Evolutionary conservation across 148 eudicot species (phyloP), one percentile per base, ranked within the genome.

Genomic region (Fagopyrum esculentum): DNA sequence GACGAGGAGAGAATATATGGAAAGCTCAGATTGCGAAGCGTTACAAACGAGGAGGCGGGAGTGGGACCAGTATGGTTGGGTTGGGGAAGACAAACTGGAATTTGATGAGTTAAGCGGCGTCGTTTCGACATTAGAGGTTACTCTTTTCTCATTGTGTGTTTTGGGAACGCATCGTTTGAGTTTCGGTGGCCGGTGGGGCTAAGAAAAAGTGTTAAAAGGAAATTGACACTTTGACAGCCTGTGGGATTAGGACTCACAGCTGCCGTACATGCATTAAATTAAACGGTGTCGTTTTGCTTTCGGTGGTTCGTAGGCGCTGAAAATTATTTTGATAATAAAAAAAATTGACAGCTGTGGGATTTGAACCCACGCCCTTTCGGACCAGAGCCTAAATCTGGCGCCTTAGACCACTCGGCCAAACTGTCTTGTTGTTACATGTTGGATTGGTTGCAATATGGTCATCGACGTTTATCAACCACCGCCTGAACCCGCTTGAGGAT

Each of bases 301-400:
- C 3, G 0, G 11, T 55, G 19, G 63, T 35, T 35, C 40, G 40
- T 35, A 35, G 2, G 40, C 40, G 40, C 3, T 35, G 40, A 35
- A 35, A 22, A 22, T 22, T 22, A 22, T 22, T 22, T 22, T 22
- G 26, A 2, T 35, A 35, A 35, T 35, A 1, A 71, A 9, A 71
- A 71, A 71, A 1, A 46, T 1, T 88, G 89, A 88, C 87, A 77
- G 87, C 91, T 88, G 89, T 86, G 91, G 91, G 87, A 88, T 88
- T 88, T 88, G 91, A 86, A 86, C 89, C 91, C 89, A 88, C 89
- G 89, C 91, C 89, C 91, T 88, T 84, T 77, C 84, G 77, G 84
- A 78, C 82, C 82, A 81, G 78, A 83, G 86, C 83, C 86, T 80
- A 83, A 83, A 81, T 83, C 86, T 83, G 86, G 85, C 85, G 85